Conservation (phyloP, 306 rosid species). For the Quercus rubra region DNA sequence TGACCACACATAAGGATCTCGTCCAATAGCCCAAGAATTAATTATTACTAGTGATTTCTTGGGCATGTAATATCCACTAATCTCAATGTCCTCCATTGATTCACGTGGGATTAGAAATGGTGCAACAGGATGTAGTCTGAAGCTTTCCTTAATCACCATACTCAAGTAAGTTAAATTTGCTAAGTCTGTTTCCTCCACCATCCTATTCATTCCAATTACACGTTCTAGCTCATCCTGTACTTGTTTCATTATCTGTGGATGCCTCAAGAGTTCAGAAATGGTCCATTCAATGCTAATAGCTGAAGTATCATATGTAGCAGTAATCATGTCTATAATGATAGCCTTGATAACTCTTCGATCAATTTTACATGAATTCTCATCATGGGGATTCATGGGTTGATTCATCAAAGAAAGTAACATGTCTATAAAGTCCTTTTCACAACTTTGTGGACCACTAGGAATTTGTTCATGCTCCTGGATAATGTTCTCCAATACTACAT, state of each 20-base stretch:
- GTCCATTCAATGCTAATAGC: conserved; percentile 24
- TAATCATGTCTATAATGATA: conserved; percentile 26
- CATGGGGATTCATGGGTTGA: conserved; percentile 21
- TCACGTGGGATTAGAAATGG: conserved; percentile 36
- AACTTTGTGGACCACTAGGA: background rate
- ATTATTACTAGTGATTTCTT: conserved; percentile 28
- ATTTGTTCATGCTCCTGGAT: conserved; percentile 29
- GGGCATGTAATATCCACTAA: conserved; percentile 36
- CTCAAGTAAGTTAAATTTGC: conserved; percentile 25
- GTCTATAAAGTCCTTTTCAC: conserved; percentile 20
- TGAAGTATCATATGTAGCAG: conserved; percentile 11
- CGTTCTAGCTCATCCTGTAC: conserved; percentile 40
- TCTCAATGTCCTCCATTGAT: conserved; percentile 17
- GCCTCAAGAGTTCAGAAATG: conserved; percentile 35
- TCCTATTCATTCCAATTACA: conserved; percentile 24
- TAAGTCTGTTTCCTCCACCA: conserved; percentile 38
- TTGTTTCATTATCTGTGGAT: conserved; percentile 37
- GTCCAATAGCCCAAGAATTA: conserved; percentile 37
- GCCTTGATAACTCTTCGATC: conserved; percentile 39
- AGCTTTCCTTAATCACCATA: conserved; percentile 44
- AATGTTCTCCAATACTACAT: conserved; percentile 25
- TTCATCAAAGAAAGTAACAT: conserved; percentile 25
- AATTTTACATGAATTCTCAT: conserved; percentile 8
- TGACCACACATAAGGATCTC: conserved; percentile 40
- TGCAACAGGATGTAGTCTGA: conserved; percentile 32